Evolutionary conservation across 2,329 filamentous ascomycete genomes (phyloP).

Genomic region (Teratosphaeria nubilosa): DNA sequence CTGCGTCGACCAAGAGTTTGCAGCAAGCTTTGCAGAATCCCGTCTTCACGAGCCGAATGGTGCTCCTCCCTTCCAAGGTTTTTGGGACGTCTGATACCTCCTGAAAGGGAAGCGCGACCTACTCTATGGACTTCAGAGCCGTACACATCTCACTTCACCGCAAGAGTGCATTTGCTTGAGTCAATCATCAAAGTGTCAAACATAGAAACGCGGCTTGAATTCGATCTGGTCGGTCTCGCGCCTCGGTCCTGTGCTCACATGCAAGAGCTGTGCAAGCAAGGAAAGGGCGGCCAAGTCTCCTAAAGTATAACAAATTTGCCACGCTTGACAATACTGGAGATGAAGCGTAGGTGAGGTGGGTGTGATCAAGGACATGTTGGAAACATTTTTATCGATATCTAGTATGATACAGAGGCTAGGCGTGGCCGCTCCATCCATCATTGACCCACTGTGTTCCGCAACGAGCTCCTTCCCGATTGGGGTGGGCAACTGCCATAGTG

Average conservation of each 20-base stretch:
- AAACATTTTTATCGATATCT: neutral
- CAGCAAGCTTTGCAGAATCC: constrained; percentile 26
- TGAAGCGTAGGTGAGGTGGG: neutral
- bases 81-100: constrained; percentile 5
- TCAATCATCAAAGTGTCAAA: too few species aligned
- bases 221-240: too few species aligned
- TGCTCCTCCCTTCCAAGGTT: constrained; percentile 17
- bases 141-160: too few species aligned
- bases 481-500: neutral
- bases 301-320: too few species aligned
- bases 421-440: neutral
- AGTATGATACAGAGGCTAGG: neutral
- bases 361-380: neutral
- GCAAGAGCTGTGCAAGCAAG: too few species aligned
- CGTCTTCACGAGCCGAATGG: constrained; percentile 23
- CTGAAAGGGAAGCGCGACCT: too few species aligned
- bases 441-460: neutral
- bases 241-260: too few species aligned
- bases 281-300: too few species aligned
- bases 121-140: too few species aligned
- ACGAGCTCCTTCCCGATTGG: neutral
- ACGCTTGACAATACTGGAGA: neutral
- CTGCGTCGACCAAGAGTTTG: constrained; percentile 25
- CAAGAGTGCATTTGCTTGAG: too few species aligned
- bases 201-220: too few species aligned